These are phyloP conservation scores for Lotus japonicus DNA, from an alignment of 306 rosid species.

Conservation along the genomic window DNA sequence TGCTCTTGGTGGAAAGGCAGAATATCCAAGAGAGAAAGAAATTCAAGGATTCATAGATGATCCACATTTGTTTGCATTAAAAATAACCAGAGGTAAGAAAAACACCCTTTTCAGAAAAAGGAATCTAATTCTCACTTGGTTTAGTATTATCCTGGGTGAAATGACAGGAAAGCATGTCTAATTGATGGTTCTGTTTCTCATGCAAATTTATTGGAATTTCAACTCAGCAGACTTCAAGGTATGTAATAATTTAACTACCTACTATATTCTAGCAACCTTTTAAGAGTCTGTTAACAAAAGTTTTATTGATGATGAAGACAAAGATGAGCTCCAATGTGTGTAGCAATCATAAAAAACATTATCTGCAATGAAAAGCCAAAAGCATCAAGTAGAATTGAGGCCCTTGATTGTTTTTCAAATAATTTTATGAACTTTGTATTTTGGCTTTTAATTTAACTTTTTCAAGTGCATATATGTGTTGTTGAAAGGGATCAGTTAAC, in stretches of 20 bases:
- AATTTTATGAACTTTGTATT: background rate
- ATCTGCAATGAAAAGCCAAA: background rate
- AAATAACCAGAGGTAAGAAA: constrained; percentile 59
- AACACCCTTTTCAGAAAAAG: constrained; percentile 33
- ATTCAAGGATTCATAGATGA: constrained; percentile 63
- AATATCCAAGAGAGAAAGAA: constrained; percentile 73
- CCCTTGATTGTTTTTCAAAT: background rate
- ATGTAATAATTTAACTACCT: constrained; percentile 7
- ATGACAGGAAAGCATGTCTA: constrained; percentile 54
- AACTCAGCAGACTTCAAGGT: constrained; percentile 88
- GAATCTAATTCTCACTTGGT: constrained; percentile 42
- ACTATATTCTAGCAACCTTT: background rate
- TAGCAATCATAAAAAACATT: background rate
- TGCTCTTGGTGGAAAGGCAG: constrained; percentile 65
- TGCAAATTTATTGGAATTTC: constrained; percentile 37
- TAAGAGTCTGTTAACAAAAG: background rate
- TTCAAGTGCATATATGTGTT: background rate
- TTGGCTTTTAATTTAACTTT: background rate
- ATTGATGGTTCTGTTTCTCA: constrained; percentile 65
- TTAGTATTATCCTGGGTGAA: constrained; percentile 51
- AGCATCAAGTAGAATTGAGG: background rate
- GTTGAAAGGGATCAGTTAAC: constrained; percentile 5
- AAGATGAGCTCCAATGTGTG: background rate
- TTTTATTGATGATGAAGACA: background rate
- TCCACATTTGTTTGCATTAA: constrained; percentile 70